phyloP scores from a whole-genome alignment of 163 green algal genomes.

The Chlorella variabilis region DNA sequence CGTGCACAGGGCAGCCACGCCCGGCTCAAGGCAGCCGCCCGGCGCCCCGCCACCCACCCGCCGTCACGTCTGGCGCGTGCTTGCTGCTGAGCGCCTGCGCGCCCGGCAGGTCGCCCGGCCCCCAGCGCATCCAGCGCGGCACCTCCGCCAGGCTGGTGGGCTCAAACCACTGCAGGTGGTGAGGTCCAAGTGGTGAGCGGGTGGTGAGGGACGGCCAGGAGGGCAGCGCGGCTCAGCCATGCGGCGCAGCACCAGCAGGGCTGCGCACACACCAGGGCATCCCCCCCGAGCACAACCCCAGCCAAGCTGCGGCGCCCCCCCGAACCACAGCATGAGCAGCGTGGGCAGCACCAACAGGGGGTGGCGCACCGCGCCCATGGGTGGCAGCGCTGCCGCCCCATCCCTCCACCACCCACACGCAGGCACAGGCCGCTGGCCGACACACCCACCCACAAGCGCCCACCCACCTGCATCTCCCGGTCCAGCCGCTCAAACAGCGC shows the following conservation, averaged over 20 bases:
- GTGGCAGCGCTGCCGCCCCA: no score
- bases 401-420: no score
- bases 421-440: no score
- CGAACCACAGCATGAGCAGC: no score
- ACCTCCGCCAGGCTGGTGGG: conserved; percentile 21
- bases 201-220: background rate
- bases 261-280: no score
- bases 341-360: no score
- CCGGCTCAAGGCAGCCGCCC: background rate
- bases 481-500: conserved; percentile 81
- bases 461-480: conserved; percentile 53
- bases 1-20: no score
- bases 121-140: conserved; percentile 41
- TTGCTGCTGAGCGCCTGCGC: conserved; percentile 25
- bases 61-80: conserved; percentile 37
- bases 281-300: no score
- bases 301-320: no score
- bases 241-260: background rate
- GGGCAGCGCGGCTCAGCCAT: no score
- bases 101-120: conserved; percentile 9
- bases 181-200: background rate
- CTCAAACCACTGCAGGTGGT: conserved; percentile 28
- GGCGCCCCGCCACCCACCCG: conserved; percentile 29
- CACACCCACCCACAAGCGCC: background rate
- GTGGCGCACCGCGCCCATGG: no score